These are phyloP conservation scores for Meira miltonrushii DNA, from an alignment of 1,284 basidiomycete species.

Conservation along the genomic window DNA sequence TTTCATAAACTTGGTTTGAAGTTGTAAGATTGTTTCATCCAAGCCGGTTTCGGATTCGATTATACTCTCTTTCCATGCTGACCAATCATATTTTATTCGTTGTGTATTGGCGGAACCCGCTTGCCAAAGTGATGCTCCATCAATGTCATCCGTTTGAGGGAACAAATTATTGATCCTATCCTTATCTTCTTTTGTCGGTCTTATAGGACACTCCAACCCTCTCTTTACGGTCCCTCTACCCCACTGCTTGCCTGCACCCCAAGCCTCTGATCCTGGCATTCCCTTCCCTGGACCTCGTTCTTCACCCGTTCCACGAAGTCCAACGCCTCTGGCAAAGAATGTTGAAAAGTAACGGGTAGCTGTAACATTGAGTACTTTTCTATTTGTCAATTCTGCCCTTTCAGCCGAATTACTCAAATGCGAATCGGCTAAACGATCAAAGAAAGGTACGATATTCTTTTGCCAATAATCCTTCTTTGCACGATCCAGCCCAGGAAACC, in stretches of 20 bases:
- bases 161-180: conserved; percentile 11
- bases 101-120: conserved; percentile 2
- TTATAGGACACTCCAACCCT: conserved; percentile 14
- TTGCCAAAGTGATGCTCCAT: conserved; percentile 3
- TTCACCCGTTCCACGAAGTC: conserved; percentile 30
- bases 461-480: conserved; percentile 19
- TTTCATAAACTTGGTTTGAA: conserved; percentile 12
- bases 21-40: conserved; percentile 10
- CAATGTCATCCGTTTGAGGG: background rate
- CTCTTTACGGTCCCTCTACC: conserved; percentile 51
- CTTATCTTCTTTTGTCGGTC: conserved; percentile 2
- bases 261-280: conserved; percentile 40
- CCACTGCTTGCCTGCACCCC: conserved; percentile 52
- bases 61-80: conserved; percentile 16
- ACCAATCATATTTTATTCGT: conserved; percentile 12
- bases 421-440: conserved; percentile 13
- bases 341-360: conserved; percentile 13
- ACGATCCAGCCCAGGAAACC: conserved; percentile 18
- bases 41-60: conserved; percentile 17
- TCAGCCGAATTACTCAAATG: conserved; percentile 13
- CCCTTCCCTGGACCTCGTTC: conserved; percentile 45
- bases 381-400: conserved; percentile 12
- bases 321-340: conserved; percentile 15
- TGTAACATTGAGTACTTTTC: conserved; percentile 11
- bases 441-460: conserved; percentile 11